Conservation (phyloP, 306 rosid species). For the Fagus crenata region DNA sequence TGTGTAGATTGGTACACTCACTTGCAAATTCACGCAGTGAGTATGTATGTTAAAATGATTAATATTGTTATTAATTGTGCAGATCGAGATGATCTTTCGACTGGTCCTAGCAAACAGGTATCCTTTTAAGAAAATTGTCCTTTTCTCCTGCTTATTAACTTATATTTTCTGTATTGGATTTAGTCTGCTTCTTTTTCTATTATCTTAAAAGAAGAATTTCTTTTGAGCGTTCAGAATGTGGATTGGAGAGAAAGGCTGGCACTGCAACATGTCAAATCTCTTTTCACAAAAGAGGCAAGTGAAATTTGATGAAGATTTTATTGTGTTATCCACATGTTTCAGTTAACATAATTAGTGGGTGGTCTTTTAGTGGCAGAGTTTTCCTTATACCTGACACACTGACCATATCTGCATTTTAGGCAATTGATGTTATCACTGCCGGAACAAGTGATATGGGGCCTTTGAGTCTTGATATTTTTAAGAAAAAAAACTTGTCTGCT, state of each 20-base stretch:
- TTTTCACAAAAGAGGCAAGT: conserved; percentile 81
- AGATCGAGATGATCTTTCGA: conserved; percentile 55
- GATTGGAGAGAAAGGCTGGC: conserved; percentile 73
- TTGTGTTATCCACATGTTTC: conserved; percentile 22
- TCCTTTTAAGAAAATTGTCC: conserved; percentile 18
- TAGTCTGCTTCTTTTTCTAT: conserved; percentile 5
- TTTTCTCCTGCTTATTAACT: conserved; percentile 12
- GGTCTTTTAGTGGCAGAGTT: conserved; percentile 2
- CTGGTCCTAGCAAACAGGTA: conserved; percentile 56
- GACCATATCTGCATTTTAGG: conserved; percentile 51
- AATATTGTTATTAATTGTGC: conserved; percentile 40
- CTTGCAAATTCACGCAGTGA: background rate
- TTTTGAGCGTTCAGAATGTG: conserved; percentile 41
- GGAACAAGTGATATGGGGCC: conserved; percentile 82
- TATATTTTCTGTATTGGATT: conserved; percentile 12
- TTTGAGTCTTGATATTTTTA: conserved; percentile 72
- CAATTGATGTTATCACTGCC: conserved; percentile 70
- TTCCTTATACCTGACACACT: conserved; percentile 30
- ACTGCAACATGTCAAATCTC: conserved; percentile 64
- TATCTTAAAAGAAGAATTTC: conserved; percentile 4
- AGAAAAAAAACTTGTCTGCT: conserved; percentile 71
- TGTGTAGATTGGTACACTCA: background rate
- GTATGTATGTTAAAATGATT: conserved; percentile 7
- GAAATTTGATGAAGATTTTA: conserved; percentile 19
- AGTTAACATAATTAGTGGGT: conserved; percentile 18